Evolutionary conservation across 2,329 filamentous ascomycete genomes (phyloP), one percentile per base, ranked within the genome.

Genomic region (Thermothelomyces thermophilus): DNA sequence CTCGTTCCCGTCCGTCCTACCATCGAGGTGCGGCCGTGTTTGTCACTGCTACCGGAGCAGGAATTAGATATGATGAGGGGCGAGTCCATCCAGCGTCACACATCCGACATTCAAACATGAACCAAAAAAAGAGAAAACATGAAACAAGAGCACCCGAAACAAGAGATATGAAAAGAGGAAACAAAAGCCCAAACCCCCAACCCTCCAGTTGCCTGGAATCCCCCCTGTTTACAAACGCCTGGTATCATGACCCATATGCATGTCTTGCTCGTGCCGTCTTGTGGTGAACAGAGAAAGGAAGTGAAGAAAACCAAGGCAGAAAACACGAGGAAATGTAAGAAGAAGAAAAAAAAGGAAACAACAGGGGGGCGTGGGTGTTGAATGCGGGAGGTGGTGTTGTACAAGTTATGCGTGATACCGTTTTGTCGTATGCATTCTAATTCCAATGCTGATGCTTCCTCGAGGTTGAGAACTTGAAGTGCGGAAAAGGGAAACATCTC

Each of bases 211-310:
- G 56, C 51, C 55, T 50, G 52, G 51, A 53, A 49, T 46, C 41
- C 35, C 39, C 50, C 35, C 41, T 53, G 48, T 48, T 30, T 46
- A 11, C 37, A 51, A 61, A 60, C 59, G 59, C 59, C 59, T 57
- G 55, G 58, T 60, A 61, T 61, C 58, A 55, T 58, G 52, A 45
- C 55, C 51, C 48, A 46, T 54, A 60, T 59, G 54, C 58, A 56
- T 52, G 40, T 48, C 46, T 50, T 48, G 26, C 33, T 16, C 33
- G 16, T 56, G 47, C 54, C 47, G 28, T 46, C 44, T 47, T 37
- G 51, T 52, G 33, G 37, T 30, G 33, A 33, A 56, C 40, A 48
- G 37, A 48, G 40, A 43, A 49, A 53, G 33, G 53, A 33, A 24
- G 45, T 57, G 44, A 53, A 48, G 48, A 54, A 49, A 50, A 17